These are phyloP conservation scores for Polyplosphaeria fusca DNA, from an alignment of 495 filamentous ascomycete genomes.

Conservation along the genomic window DNA sequence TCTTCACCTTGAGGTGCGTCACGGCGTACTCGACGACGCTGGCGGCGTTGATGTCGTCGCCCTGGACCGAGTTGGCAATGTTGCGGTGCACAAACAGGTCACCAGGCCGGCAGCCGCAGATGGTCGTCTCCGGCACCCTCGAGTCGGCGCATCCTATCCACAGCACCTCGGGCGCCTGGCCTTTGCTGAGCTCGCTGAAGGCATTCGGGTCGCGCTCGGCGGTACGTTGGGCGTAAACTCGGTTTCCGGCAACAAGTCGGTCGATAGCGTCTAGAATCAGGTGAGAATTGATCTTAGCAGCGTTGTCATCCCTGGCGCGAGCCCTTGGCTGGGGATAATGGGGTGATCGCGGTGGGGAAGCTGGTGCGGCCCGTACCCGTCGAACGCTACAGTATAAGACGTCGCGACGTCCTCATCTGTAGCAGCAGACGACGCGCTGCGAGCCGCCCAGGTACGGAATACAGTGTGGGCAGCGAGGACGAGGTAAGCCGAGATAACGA, in stretches of 20 bases:
- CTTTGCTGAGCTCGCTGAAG: conserved; percentile 64
- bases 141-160: conserved; percentile 94
- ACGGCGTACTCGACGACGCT: conserved; percentile 86
- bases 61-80: conserved; percentile 83
- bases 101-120: conserved; percentile 76
- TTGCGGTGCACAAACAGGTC: conserved; percentile 94
- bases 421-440: too few species aligned
- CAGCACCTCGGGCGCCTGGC: conserved; percentile 74
- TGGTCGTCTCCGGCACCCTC: conserved; percentile 80
- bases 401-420: neutral
- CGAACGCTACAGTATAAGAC: neutral
- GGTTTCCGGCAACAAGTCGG: conserved; percentile 61
- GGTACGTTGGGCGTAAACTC: conserved; percentile 67
- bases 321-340: neutral
- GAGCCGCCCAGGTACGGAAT: too few species aligned
- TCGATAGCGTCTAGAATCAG: conserved; percentile 49
- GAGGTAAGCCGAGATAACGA: neutral
- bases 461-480: too few species aligned
- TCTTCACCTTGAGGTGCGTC: conserved; percentile 67
- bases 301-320: conserved; percentile 15
- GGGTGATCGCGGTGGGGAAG: neutral
- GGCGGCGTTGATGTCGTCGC: conserved; percentile 70
- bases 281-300: conserved; percentile 19
- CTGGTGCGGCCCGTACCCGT: neutral
- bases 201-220: conserved; percentile 64